Evolutionary conservation across 148 eudicot genomes (phyloP).

Genomic region (Fallopia convolvulus): DNA sequence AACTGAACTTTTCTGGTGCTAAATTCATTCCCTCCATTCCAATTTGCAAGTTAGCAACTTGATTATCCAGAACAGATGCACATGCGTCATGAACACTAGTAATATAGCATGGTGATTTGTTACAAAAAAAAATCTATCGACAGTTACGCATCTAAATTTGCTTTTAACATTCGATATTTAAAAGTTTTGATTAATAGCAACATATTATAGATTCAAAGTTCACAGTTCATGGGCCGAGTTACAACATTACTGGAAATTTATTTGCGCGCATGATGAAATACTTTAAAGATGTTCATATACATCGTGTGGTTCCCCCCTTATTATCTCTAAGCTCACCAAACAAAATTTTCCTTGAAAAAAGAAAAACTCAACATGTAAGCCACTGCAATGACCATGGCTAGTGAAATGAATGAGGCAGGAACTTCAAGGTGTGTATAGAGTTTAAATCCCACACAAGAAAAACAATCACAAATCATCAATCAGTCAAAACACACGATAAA

Average conservation of each 20-base stretch:
- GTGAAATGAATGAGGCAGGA: conserved; percentile 1
- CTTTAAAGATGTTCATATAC: too few relatives aligned
- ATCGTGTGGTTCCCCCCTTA: too few relatives aligned
- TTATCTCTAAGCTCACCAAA: too few relatives aligned
- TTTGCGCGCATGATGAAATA: too few relatives aligned
- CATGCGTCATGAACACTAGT: background rate
- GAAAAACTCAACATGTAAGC: background rate
- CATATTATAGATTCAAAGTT: too few relatives aligned
- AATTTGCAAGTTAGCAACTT: background rate
- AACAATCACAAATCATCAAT: background rate
- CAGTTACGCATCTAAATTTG: too few relatives aligned
- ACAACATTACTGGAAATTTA: too few relatives aligned
- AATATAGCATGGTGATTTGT: background rate
- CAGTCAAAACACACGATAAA: background rate
- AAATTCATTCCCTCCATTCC: background rate
- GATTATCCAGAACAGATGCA: background rate
- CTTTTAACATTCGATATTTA: too few relatives aligned
- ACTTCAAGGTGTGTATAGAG: background rate
- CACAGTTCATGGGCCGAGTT: too few relatives aligned
- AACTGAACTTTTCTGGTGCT: background rate
- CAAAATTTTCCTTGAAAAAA: background rate
- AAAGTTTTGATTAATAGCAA: too few relatives aligned
- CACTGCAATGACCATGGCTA: background rate
- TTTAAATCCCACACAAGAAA: background rate
- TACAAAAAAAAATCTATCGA: too few relatives aligned